These are phyloP conservation scores for Russula griseocarnosa DNA, from an alignment of 768 basidiomycete species.

Conservation along the genomic window DNA sequence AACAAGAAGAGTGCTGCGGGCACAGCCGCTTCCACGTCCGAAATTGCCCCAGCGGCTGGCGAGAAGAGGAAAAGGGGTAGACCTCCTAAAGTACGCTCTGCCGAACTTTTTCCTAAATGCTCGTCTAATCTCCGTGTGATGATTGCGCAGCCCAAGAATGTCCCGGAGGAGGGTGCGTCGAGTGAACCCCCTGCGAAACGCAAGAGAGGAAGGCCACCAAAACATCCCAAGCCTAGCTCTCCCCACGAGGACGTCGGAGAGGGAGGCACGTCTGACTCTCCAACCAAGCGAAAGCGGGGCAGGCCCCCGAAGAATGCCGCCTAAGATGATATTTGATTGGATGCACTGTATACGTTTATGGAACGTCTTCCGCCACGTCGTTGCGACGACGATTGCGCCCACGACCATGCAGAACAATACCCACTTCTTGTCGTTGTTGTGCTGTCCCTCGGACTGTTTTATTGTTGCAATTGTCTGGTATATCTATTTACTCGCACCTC, in stretches of 20 bases:
- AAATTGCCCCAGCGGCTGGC: constrained; percentile 32
- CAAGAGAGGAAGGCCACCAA: constrained; percentile 72
- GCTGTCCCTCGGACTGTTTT: constrained; percentile 31
- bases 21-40: constrained; percentile 33
- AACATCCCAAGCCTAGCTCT: constrained; percentile 49
- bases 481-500: constrained; percentile 24
- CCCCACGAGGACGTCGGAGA: constrained; percentile 41
- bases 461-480: constrained; percentile 25
- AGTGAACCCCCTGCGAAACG: constrained; percentile 47
- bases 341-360: constrained; percentile 35
- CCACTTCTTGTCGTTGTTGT: constrained; percentile 37
- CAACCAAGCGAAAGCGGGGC: constrained; percentile 65
- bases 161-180: constrained; percentile 42
- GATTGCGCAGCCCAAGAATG: constrained; percentile 35
- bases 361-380: constrained; percentile 28
- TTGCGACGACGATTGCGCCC: constrained; percentile 30
- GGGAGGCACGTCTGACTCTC: constrained; percentile 44
- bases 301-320: constrained; percentile 51
- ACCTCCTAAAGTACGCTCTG: constrained; percentile 45
- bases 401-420: constrained; percentile 37
- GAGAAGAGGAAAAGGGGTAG: constrained; percentile 48
- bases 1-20: constrained; percentile 50
- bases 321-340: constrained; percentile 29
- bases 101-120: not conserved
- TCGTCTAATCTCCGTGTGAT: constrained; percentile 17